A percentile compares a stretch with the other conserved stretches of the same genome.
Conservation (phyloP, 495 filamentous ascomycete species). For the Aspergillus asperescens region DNA sequence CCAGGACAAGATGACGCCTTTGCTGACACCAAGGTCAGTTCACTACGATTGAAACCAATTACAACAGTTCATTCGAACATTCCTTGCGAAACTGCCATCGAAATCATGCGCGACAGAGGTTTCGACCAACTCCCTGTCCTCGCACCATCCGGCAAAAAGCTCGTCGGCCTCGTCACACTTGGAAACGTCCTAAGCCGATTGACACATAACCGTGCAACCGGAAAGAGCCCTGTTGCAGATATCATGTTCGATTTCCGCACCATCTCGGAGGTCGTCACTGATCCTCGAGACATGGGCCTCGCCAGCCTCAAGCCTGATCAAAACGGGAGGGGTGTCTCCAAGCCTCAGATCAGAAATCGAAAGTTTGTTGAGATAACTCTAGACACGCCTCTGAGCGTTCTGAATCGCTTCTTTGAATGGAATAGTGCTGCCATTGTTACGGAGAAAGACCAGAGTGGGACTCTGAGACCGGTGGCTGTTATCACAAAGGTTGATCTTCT, state of each 20-base stretch:
- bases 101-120: conserved; percentile 93
- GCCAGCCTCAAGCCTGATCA: conserved; percentile 8
- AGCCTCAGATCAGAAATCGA: conserved; percentile 40
- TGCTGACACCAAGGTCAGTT: conserved; percentile 65
- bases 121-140: conserved; percentile 96
- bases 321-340: conserved; percentile 9
- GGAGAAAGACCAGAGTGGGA: conserved; percentile 54
- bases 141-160: conserved; percentile 56
- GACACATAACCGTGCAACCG: conserved; percentile 69
- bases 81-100: conserved; percentile 76
- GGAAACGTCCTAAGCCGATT: conserved; percentile 92
- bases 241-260: conserved; percentile 95
- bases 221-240: conserved; percentile 66
- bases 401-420: conserved; percentile 95
- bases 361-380: conserved; percentile 91
- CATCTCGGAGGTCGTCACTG: conserved; percentile 81
- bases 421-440: conserved; percentile 94
- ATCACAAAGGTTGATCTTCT: conserved; percentile 96
- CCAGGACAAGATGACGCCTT: conserved; percentile 51
- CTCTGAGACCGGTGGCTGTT: conserved; percentile 76
- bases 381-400: conserved; percentile 74
- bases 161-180: conserved; percentile 88
- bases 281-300: conserved; percentile 58
- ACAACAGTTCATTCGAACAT: conserved; percentile 68
- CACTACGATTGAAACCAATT: conserved; percentile 85